Percentiles rank a stretch among this genome's conserved stretches.
phyloP scores from a whole-genome alignment of 2,329 filamentous ascomycete species.

The Fusarium armeniacum region DNA sequence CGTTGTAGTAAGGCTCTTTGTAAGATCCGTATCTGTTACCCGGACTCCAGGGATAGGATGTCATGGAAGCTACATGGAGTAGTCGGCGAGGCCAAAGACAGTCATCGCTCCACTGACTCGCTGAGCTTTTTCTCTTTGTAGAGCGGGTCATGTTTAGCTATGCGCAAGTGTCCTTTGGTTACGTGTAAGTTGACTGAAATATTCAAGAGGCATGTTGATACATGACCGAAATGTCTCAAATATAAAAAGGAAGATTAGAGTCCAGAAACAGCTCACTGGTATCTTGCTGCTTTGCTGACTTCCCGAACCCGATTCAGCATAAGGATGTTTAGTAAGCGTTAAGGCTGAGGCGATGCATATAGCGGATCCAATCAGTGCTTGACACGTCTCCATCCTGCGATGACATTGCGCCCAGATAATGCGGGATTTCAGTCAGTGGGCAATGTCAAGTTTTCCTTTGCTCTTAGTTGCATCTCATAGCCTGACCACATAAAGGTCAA shows the following conservation, averaged over 20 bases:
- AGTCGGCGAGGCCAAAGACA: background rate
- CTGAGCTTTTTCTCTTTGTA: fast-evolving
- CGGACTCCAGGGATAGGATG: background rate
- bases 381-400: background rate
- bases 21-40: background rate
- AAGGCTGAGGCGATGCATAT: background rate
- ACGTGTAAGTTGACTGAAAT: background rate
- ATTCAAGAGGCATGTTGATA: background rate
- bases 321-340: background rate
- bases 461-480: no score
- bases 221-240: no score
- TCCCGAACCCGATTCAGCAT: fast-evolving
- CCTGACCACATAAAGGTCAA: no score
- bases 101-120: background rate
- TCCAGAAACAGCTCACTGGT: background rate
- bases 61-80: background rate
- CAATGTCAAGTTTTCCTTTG: no score
- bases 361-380: background rate
- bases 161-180: no score
- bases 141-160: background rate
- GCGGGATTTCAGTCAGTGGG: background rate
- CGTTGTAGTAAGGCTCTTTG: background rate
- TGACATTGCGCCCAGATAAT: background rate
- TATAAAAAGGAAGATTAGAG: fast-evolving
- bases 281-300: fast-evolving